phyloP scores from a whole-genome alignment of 192 early-diverging fungal species.

The Backusella tuberculispora region DNA sequence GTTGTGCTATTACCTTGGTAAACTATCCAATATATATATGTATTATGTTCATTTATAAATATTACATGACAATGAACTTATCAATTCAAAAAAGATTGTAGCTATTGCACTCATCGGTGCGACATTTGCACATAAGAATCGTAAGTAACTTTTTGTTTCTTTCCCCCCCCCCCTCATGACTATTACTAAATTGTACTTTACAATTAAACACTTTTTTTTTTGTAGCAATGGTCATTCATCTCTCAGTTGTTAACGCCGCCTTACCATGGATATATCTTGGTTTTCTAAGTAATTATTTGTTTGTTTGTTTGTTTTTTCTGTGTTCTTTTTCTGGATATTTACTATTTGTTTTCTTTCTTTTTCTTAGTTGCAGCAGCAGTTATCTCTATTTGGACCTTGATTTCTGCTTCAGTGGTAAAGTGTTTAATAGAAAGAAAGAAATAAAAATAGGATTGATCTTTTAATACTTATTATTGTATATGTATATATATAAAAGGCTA shows the following conservation, averaged over 20 bases:
- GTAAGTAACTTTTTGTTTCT: slow-evolving; percentile 18
- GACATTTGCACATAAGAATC: slow-evolving; percentile 41
- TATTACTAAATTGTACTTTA: not conserved
- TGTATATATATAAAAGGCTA: slow-evolving; percentile 28
- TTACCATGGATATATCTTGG: slow-evolving; percentile 39
- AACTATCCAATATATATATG: not conserved
- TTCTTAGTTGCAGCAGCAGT: slow-evolving; percentile 28
- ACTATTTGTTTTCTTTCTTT: not conserved
- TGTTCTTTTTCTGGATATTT: not conserved
- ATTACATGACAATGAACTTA: not conserved
- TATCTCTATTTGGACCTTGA: slow-evolving; percentile 16
- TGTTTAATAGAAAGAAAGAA: not conserved
- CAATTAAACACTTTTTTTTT: not conserved
- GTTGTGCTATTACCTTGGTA: slow-evolving; percentile 26
- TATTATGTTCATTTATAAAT: not conserved
- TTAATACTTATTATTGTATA: not conserved
- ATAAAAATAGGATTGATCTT: not conserved
- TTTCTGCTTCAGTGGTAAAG: slow-evolving; percentile 27
- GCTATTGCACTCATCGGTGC: slow-evolving; percentile 23
- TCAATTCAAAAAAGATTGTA: slow-evolving; percentile 20
- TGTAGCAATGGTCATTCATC: slow-evolving; percentile 41
- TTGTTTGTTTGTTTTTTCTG: not conserved
- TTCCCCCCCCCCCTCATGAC: not conserved
- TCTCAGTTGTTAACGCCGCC: slow-evolving; percentile 17
- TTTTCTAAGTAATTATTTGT: slow-evolving; percentile 21